Evolutionary conservation across 2,329 filamentous ascomycete genomes (phyloP), one percentile per base, ranked within the genome.

Genomic region (Colletotrichum cordylinicola): DNA sequence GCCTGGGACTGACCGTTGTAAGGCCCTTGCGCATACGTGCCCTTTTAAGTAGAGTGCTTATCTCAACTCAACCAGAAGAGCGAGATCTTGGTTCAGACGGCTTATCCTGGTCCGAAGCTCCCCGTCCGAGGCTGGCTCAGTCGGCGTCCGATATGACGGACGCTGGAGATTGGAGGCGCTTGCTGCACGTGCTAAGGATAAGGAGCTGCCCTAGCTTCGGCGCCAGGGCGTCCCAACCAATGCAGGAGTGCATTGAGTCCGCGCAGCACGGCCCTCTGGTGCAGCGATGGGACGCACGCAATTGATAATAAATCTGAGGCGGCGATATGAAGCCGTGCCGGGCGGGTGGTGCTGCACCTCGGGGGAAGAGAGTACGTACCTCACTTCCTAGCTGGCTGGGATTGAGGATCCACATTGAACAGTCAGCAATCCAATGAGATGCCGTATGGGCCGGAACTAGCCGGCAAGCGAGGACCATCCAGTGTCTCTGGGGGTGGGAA

Each of bases 131-230:
- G 55, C 27, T 70, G 35, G 67, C 61, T 48, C 33, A 24, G 29
- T 33, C 52, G n/a, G 37, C 15, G 31, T 29, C 66, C 66, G 52
- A 55, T 8, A 68, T 43, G 66, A 31, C 35, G 66, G 35, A 35
- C 27, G 18, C 43, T 33, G 39, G 39, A 43, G 66, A 74, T 58
- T 43, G 55, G 68, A 29, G 48, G 37, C 61, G 62, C 61, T 52
- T 62, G 56, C 68, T 43, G 55, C 62, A 67, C 55, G 48, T 72
- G 67, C 67, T 62, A 43, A 35, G n/a, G 13, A 16, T 12, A 52
- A 60, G 67, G n/a, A 58, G 18, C 71, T 61, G 62, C 62, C 73
- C 39, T 72, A 68, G 73, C 62, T 72, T 48, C 73, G 73, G 56
- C 39, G 69, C 39, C 56, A 64, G 24, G 67, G 13, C 35, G 33